Evolutionary conservation across 78 protist genomes (phyloP), one percentile per base, ranked within the genome.

Genomic region (Dictyostelium intermedium): DNA sequence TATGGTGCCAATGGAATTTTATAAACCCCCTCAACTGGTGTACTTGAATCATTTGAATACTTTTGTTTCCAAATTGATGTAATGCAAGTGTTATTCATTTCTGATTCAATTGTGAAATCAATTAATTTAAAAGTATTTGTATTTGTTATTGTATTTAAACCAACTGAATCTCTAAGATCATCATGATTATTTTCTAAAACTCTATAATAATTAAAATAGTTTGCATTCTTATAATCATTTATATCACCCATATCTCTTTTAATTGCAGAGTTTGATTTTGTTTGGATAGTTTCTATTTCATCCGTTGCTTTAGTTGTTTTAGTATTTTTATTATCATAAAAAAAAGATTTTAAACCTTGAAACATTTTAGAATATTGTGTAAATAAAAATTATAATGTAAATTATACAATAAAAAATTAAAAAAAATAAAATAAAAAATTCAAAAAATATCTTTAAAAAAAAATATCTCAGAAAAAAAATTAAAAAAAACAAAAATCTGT

Each of bases 21-120:
- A 53, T 86, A 86, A 0, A 35, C 16, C 1, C 84, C 92, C 41
- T 86, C 92, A 18, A 86, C 84, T 13, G 92, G 92, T 25, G 84
- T 27, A 37, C 14, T 34, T 20, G 56, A 37, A 30, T 16, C n/a
- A 74, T 74, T 74, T 32, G 81, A 32, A 37, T 74, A 74, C 27
- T 35, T 74, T 74, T 74, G 81, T 13, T 16, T 74, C 47, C 41
- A 74, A 14, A 35, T 18, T 18, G 81, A 74, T 32, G 81, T 35
- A 35, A 30, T 74, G 2, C 25, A 74, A 1, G 25, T 74, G 35
- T 74, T 37, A 37, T 30, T 74, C 81, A 74, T 74, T 74, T 74
- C 81, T 2, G 81, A 30, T 3, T 74, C 32, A 35, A 74, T 74
- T 74, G 45, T 37, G 35, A 74, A 74, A 74, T 37, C 47, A 5